Evolutionary conservation across 306 rosid genomes (phyloP).

Genomic region (Acacia acuminata): DNA sequence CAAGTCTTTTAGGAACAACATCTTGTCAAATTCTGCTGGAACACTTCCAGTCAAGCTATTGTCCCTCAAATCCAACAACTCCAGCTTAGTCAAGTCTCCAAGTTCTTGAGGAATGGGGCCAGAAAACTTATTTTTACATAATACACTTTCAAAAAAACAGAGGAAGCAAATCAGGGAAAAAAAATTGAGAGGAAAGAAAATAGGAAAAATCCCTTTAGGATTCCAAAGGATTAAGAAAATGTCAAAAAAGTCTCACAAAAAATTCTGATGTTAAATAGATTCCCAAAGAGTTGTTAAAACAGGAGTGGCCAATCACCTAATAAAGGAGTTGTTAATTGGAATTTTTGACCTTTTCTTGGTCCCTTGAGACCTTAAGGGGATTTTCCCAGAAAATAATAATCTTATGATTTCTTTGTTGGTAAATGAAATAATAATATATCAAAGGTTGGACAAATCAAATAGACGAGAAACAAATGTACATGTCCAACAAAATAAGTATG

Average conservation of each 20-base stretch:
- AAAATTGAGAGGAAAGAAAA: neutral
- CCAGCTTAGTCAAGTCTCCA: conserved; percentile 60
- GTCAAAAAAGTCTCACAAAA: too few relatives aligned
- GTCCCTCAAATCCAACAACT: conserved; percentile 82
- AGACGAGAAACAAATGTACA: neutral
- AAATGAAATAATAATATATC: neutral
- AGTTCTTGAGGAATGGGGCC: conserved; percentile 84
- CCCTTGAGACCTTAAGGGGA: too few relatives aligned
- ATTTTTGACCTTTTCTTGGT: too few relatives aligned
- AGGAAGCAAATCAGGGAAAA: conserved; percentile 14
- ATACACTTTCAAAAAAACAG: conserved; percentile 53
- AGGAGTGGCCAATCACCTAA: too few relatives aligned
- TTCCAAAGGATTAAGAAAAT: too few relatives aligned
- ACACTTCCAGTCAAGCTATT: conserved; percentile 68
- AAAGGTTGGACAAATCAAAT: neutral
- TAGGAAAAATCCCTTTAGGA: too few relatives aligned
- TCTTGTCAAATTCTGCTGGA: conserved; percentile 62
- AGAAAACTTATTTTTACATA: conserved; percentile 65
- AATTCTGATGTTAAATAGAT: too few relatives aligned
- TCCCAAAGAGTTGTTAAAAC: too few relatives aligned
- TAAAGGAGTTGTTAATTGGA: too few relatives aligned
- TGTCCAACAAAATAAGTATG: neutral
- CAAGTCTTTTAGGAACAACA: conserved; percentile 63
- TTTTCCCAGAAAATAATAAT: neutral
- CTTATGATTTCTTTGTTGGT: neutral